Evolutionary conservation across 176 grass and related monocot genomes (phyloP), one percentile per base, ranked within the genome.

Genomic region (Lolium multiflorum): DNA sequence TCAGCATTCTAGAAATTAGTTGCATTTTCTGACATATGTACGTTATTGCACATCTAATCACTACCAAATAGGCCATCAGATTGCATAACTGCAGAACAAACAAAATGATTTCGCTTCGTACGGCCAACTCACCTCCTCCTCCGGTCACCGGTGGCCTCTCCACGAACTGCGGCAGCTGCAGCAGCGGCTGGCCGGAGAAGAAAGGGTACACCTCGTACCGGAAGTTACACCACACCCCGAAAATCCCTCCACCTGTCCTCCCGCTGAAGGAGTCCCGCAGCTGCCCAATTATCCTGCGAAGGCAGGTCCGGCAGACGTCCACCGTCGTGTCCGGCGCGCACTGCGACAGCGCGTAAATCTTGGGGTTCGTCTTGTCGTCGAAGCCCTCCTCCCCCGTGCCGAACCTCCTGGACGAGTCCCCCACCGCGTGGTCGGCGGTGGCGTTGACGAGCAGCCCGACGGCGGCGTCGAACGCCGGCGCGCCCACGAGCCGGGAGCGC

Each of bases 171-270:
- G 81, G 74, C 20, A 95, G 85, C 22, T 80, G 87, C 50, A 95
- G 64, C 17, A 54, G 81, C 1, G 93, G 73, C 0, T 9, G 43
- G 35, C 88, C 88, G 46, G 69, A 65, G 49, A 87, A 95, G 80
- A 95, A 95, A 17, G 85, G 22, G 56, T 89, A 87, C 15, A 81
- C 15, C 82, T 91, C 86, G 38, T 87, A 95, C 55, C 91, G 83
- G 10, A 91, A 81, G 71, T 75, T 87, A 72, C 93, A 95, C 52
- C 88, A 50, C 20, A 80, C 64, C 2, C 93, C 91, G 5, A 92
- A 50, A 7, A 89, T 55, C 3, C 80, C 76, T 0, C 73, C 93
- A 1, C 86, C 83, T 11, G 35, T 22, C 4, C 70, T 82, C 18
- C 84, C 77, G 7, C 70, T 71, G 65, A 92, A 85, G 20, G 1